These are phyloP conservation scores for Fraxinus platypoda DNA, from an alignment of 305 asterid species.

Conservation along the genomic window DNA sequence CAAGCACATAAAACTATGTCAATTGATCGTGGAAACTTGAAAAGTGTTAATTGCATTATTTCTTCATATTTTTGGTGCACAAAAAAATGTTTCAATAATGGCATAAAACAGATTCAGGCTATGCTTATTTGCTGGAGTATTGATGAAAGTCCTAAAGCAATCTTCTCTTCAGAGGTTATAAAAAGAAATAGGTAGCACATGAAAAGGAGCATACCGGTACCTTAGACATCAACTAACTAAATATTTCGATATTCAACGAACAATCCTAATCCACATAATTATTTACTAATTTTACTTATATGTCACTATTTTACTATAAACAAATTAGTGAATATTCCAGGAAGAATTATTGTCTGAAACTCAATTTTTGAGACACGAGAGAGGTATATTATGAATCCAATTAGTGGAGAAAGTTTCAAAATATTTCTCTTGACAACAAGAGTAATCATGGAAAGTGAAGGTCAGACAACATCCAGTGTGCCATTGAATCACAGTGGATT, in stretches of 20 bases:
- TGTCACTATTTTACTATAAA: too few relatives aligned
- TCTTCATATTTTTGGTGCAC: neutral
- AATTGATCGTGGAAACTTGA: neutral
- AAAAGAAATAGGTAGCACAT: too few relatives aligned
- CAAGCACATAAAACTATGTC: constrained; percentile 3
- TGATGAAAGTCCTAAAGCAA: neutral
- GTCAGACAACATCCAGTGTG: constrained; percentile 7
- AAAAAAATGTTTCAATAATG: neutral
- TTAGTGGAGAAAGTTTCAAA: constrained; percentile 6
- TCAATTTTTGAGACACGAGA: neutral
- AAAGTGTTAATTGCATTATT: constrained; percentile 5
- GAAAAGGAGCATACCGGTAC: too few relatives aligned
- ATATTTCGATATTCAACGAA: too few relatives aligned
- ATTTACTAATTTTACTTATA: too few relatives aligned
- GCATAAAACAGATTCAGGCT: neutral
- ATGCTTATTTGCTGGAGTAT: neutral
- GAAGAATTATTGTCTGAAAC: neutral
- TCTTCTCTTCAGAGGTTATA: too few relatives aligned
- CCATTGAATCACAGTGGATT: neutral
- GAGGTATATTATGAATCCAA: constrained; percentile 16
- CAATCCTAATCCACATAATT: too few relatives aligned
- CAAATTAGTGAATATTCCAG: neutral
- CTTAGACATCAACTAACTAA: too few relatives aligned
- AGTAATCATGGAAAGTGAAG: neutral
- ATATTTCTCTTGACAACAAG: neutral